phyloP scores from a whole-genome alignment of 1,284 basidiomycete species.

The Dichomitus squalens region DNA sequence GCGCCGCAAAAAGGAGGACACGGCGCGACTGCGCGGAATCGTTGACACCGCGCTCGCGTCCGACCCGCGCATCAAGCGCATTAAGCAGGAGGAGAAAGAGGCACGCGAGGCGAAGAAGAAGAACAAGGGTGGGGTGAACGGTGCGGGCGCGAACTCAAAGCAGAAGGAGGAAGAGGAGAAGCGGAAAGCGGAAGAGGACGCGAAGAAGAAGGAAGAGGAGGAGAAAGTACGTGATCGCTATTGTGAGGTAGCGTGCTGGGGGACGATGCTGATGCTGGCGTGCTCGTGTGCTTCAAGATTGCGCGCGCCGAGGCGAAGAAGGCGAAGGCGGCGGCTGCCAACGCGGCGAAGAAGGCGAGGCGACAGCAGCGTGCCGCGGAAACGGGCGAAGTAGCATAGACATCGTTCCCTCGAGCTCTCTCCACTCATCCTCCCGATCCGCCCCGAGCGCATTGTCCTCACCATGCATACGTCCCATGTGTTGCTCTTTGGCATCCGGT shows the following conservation, averaged over 20 bases:
- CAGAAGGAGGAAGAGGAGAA: constrained; percentile 6
- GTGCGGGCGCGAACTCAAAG: constrained; percentile 48
- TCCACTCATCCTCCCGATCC: neutral
- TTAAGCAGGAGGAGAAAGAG: constrained; percentile 96
- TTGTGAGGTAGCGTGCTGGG: too few relatives aligned
- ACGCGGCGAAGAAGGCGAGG: constrained; percentile 95
- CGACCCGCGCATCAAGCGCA: constrained; percentile 97
- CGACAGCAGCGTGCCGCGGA: constrained; percentile 51
- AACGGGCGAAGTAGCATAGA: constrained; percentile 19
- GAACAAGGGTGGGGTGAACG: constrained; percentile 45
- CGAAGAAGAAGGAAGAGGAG: constrained; percentile 61
- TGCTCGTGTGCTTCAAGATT: constrained; percentile 31
- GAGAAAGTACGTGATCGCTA: constrained; percentile 52
- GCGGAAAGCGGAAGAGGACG: constrained; percentile 69
- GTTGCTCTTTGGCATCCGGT: neutral
- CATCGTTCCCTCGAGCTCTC: neutral
- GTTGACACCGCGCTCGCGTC: constrained; percentile 87
- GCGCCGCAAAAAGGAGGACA: constrained; percentile 98
- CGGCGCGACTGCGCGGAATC: constrained; percentile 82
- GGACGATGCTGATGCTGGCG: neutral
- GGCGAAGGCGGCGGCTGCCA: constrained; percentile 80
- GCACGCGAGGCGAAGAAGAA: constrained; percentile 93
- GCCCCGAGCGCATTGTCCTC: neutral
- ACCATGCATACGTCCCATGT: neutral
- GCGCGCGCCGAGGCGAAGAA: constrained; percentile 84